A percentile compares a stretch with the other conserved stretches of the same genome.
Conservation (phyloP, 106 monocot genomes). For the Platanthera zijinensis region DNA sequence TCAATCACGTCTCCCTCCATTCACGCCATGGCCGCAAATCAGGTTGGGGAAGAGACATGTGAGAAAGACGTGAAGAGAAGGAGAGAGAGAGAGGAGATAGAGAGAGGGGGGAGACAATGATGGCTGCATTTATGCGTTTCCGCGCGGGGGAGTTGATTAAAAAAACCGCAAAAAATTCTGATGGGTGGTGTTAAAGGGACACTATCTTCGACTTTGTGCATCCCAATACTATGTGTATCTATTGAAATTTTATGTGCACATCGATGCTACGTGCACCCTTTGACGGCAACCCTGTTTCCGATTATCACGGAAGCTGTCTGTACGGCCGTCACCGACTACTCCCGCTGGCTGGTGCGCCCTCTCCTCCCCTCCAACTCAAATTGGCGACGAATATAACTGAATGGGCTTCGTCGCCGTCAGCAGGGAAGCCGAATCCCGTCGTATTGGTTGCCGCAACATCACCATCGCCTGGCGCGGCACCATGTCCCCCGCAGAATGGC, state of each 20-base stretch:
- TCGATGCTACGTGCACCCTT: too few species aligned
- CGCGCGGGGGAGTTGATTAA: background rate
- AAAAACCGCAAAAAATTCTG: background rate
- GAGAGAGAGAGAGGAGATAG: background rate
- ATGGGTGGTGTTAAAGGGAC: too few species aligned
- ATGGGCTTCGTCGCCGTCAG: constrained; percentile 73
- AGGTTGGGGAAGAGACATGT: background rate
- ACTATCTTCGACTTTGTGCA: too few species aligned
- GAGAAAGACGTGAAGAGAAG: background rate
- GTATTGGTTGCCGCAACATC: constrained; percentile 48
- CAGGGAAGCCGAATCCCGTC: constrained; percentile 35
- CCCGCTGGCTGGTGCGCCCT: constrained; percentile 31
- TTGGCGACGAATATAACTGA: constrained; percentile 65
- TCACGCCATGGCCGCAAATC: background rate
- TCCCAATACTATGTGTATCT: too few species aligned
- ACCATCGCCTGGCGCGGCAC: constrained; percentile 73
- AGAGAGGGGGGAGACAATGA: background rate
- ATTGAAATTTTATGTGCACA: too few species aligned
- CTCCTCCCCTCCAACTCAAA: constrained; percentile 19
- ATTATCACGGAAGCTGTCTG: constrained; percentile 44
- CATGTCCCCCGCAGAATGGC: constrained; percentile 39
- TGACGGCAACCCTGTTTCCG: constrained; percentile 43
- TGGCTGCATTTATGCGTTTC: background rate
- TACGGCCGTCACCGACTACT: constrained; percentile 38
- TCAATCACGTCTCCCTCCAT: background rate